Percentiles rank a stretch among this genome's conserved stretches.
phyloP scores from a whole-genome alignment of 179 eudicot genomes.

The Beta macrorhiza region DNA sequence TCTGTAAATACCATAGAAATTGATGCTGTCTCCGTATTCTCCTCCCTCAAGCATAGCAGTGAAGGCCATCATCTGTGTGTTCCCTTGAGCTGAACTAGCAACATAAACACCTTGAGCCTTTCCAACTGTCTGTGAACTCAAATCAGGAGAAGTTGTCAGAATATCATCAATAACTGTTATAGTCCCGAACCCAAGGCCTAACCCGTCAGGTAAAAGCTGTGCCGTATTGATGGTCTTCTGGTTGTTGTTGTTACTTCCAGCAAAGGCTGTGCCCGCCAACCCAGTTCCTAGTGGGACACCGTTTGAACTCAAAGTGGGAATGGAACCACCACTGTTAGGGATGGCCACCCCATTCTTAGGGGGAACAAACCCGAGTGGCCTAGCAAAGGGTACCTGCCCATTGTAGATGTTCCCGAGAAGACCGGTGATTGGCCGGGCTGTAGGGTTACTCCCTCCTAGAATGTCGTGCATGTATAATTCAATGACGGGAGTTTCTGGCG shows the following conservation, averaged over 20 bases:
- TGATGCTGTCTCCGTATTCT: slow-evolving; percentile 89
- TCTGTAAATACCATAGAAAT: slow-evolving; percentile 78
- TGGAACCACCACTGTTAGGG: slow-evolving; percentile 80
- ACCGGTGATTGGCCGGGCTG: slow-evolving; percentile 92
- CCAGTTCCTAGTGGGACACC: slow-evolving; percentile 94
- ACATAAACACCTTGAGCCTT: slow-evolving; percentile 88
- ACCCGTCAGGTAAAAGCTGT: slow-evolving; percentile 78
- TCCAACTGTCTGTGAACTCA: slow-evolving; percentile 72
- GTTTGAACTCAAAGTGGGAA: slow-evolving; percentile 58
- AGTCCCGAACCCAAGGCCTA: slow-evolving; percentile 90
- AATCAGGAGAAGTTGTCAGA: slow-evolving; percentile 69
- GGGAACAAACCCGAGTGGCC: slow-evolving; percentile 73
- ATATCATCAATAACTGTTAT: slow-evolving; percentile 91
- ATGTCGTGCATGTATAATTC: slow-evolving; percentile 94
- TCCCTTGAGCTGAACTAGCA: slow-evolving; percentile 81
- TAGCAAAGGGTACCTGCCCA: slow-evolving; percentile 96
- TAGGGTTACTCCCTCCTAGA: slow-evolving; percentile 83
- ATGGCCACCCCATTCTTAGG: slow-evolving; percentile 76
- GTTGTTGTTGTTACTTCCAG: slow-evolving; percentile 41
- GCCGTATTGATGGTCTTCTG: slow-evolving; percentile 31
- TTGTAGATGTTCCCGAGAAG: slow-evolving; percentile 87
- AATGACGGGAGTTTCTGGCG: slow-evolving; percentile 41
- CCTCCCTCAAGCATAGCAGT: slow-evolving; percentile 95
- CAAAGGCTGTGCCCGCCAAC: slow-evolving; percentile 71
- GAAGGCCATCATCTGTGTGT: slow-evolving; percentile 88